phyloP scores from a whole-genome alignment of 805 yeast genomes.

The Dipodascus geniculatus region DNA sequence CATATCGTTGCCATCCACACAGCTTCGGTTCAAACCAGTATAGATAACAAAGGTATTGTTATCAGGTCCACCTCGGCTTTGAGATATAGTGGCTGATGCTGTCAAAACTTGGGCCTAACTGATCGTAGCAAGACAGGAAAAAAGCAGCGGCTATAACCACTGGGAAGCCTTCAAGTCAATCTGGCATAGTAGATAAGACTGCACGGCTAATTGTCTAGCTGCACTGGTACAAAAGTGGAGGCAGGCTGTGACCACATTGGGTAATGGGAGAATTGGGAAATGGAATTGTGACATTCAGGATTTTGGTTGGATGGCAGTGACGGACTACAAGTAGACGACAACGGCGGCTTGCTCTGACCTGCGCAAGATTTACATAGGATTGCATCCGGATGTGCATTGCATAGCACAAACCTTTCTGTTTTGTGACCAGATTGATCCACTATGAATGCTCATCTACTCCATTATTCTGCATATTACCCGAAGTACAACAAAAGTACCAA shows the following conservation, averaged over 20 bases:
- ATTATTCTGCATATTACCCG: not conserved
- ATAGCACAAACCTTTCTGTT: not conserved
- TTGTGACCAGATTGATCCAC: not conserved
- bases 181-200: not conserved
- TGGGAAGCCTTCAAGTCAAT: too few species aligned
- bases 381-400: not conserved
- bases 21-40: too few species aligned
- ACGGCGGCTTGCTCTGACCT: not conserved
- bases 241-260: not conserved
- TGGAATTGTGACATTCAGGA: not conserved
- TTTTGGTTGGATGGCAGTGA: not conserved
- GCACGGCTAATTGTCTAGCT: not conserved
- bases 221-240: not conserved
- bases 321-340: not conserved
- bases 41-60: not conserved
- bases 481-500: not conserved
- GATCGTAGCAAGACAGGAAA: not conserved
- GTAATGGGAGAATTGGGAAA: not conserved
- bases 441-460: not conserved
- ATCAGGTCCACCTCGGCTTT: not conserved
- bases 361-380: not conserved
- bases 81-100: not conserved
- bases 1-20: too few species aligned
- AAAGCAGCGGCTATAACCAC: too few species aligned
- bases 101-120: not conserved